These are phyloP conservation scores for Trichaptum fuscoviolaceum DNA, from an alignment of 768 basidiomycete genomes.

Conservation along the genomic window DNA sequence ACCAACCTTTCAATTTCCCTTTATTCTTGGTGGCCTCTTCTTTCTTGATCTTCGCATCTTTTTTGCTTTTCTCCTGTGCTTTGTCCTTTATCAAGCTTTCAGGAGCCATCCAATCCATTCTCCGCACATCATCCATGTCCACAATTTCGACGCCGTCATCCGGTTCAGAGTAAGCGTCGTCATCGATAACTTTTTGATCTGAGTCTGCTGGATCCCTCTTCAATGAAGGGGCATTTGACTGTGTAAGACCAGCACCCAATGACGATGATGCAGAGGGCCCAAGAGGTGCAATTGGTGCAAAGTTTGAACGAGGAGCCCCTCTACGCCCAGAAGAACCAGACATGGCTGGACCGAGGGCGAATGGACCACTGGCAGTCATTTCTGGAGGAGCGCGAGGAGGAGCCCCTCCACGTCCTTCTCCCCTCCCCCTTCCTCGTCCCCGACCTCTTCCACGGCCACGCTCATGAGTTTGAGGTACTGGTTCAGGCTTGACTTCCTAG, in stretches of 20 bases:
- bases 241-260: constrained; percentile 46
- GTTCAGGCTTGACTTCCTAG: constrained; percentile 42
- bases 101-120: constrained; percentile 89
- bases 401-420: constrained; percentile 46
- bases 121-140: constrained; percentile 70
- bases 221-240: constrained; percentile 44
- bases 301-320: constrained; percentile 49
- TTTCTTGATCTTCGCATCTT: constrained; percentile 35
- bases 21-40: constrained; percentile 30
- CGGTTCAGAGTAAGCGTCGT: constrained; percentile 77
- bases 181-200: constrained; percentile 37
- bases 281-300: constrained; percentile 43
- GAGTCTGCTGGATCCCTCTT: constrained; percentile 31
- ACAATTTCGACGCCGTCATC: constrained; percentile 86
- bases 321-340: constrained; percentile 51
- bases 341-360: constrained; percentile 79
- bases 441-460: constrained; percentile 37
- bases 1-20: constrained; percentile 19
- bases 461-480: constrained; percentile 31
- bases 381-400: constrained; percentile 43
- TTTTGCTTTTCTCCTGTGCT: constrained; percentile 30
- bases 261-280: constrained; percentile 31
- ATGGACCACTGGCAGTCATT: constrained; percentile 85
- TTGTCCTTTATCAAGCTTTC: constrained; percentile 58
- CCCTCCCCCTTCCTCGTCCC: constrained; percentile 39